A percentile compares a stretch with the other conserved stretches of the same genome.
phyloP scores from a whole-genome alignment of 2,329 filamentous ascomycete genomes.

The Pseudogymnoascus sp. region DNA sequence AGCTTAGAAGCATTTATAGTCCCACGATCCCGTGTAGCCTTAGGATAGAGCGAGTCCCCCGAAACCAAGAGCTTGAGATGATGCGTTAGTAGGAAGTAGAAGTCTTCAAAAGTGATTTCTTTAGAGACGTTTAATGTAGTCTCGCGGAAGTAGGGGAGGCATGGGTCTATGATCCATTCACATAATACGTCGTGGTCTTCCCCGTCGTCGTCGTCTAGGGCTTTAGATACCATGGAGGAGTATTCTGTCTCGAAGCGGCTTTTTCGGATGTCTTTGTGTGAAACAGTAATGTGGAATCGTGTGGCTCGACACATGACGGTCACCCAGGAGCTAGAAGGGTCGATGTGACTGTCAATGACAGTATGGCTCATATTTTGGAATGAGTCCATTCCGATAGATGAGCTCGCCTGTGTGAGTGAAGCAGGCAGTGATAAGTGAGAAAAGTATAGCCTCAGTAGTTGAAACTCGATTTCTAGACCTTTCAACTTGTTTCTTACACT shows the following conservation, averaged over 20 bases:
- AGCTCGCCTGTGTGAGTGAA: conserved; percentile 9
- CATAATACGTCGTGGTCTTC: conserved; percentile 14
- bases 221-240: conserved; percentile 12
- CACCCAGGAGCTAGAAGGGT: conserved; percentile 12
- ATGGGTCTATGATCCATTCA: conserved; percentile 14
- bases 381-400: conserved; percentile 11
- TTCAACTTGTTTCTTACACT: no score
- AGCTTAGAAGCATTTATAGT: conserved; percentile 12
- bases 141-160: conserved; percentile 14
- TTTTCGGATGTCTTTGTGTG: conserved; percentile 12
- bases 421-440: background rate
- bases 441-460: background rate
- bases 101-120: conserved; percentile 14
- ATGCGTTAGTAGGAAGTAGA: conserved; percentile 14
- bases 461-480: no score
- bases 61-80: conserved; percentile 15
- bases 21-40: conserved; percentile 12
- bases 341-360: conserved; percentile 13
- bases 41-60: conserved; percentile 10
- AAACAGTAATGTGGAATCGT: conserved; percentile 14
- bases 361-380: conserved; percentile 10
- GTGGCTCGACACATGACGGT: conserved; percentile 15
- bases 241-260: conserved; percentile 13
- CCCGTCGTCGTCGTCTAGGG: conserved; percentile 10
- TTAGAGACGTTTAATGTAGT: conserved; percentile 11